phyloP scores from a whole-genome alignment of 176 grass and related monocot genomes.

The Echinochloa phyllopogon region DNA sequence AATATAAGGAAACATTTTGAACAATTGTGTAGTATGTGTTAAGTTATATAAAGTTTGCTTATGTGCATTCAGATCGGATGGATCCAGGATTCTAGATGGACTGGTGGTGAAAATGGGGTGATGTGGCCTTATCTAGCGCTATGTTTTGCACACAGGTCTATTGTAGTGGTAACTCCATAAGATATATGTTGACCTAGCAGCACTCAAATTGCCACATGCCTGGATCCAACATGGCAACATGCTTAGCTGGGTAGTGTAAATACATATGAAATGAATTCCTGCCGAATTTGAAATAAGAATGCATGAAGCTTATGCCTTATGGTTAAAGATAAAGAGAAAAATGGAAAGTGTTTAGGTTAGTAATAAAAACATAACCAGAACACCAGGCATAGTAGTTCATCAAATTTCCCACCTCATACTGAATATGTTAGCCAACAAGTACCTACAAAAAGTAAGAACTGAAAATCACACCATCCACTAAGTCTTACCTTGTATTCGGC shows the following conservation, averaged over 20 bases:
- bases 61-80: neutral
- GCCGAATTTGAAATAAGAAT: neutral
- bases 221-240: constrained; percentile 35
- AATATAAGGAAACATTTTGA: neutral
- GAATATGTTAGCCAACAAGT: constrained; percentile 26
- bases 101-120: neutral
- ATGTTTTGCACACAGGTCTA: neutral
- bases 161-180: neutral
- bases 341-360: neutral
- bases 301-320: constrained; percentile 24
- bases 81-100: neutral
- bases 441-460: constrained; percentile 17
- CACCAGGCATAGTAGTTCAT: constrained; percentile 14
- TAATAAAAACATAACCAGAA: constrained; percentile 34
- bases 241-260: neutral
- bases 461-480: constrained; percentile 5
- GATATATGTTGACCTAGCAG: constrained; percentile 29
- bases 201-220: neutral
- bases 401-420: constrained; percentile 3
- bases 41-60: neutral
- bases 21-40: neutral
- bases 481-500: constrained; percentile 86
- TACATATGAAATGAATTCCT: constrained; percentile 12
- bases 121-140: neutral
- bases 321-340: constrained; percentile 8